These are phyloP conservation scores for Kickxella alabastrina DNA, from an alignment of 192 early-diverging fungal species.

Conservation along the genomic window DNA sequence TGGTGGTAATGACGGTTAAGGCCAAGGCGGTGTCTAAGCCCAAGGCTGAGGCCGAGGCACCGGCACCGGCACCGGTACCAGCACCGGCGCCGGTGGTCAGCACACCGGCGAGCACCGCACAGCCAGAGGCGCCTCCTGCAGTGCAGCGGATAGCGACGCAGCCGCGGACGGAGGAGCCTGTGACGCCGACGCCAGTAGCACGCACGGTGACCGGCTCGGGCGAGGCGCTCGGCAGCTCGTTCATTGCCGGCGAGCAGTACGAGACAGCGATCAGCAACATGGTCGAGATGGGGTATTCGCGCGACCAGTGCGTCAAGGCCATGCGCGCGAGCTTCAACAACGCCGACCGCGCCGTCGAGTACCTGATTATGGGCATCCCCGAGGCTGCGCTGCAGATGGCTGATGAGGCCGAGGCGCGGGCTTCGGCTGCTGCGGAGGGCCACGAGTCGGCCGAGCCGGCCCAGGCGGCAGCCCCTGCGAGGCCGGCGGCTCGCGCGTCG, in stretches of 20 bases:
- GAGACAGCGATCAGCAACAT: constrained; percentile 81
- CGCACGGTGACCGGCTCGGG: background rate
- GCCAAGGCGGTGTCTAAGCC: constrained; percentile 36
- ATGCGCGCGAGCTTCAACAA: constrained; percentile 98
- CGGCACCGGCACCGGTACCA: constrained; percentile 31
- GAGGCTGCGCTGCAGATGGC: constrained; percentile 43
- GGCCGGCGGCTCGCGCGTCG: constrained; percentile 7
- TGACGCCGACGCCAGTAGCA: background rate
- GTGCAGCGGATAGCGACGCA: constrained; percentile 52
- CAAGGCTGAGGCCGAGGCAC: constrained; percentile 38
- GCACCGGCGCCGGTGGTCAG: constrained; percentile 43
- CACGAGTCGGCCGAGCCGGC: constrained; percentile 47
- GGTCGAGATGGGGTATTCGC: constrained; percentile 93
- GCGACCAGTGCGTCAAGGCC: constrained; percentile 78
- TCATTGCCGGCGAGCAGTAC: constrained; percentile 64
- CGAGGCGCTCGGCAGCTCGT: constrained; percentile 47
- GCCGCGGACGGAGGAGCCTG: constrained; percentile 25
- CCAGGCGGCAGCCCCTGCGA: constrained; percentile 8
- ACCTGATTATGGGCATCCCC: constrained; percentile 72
- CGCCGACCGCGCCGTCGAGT: constrained; percentile 95
- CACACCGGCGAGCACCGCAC: constrained; percentile 19
- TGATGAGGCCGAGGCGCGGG: constrained; percentile 27
- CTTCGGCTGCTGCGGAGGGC: constrained; percentile 4
- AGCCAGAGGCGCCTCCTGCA: constrained; percentile 41
- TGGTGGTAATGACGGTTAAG: constrained; percentile 95